Conservation (phyloP, 2,329 filamentous ascomycete genomes). For the Trichoderma sp. region DNA sequence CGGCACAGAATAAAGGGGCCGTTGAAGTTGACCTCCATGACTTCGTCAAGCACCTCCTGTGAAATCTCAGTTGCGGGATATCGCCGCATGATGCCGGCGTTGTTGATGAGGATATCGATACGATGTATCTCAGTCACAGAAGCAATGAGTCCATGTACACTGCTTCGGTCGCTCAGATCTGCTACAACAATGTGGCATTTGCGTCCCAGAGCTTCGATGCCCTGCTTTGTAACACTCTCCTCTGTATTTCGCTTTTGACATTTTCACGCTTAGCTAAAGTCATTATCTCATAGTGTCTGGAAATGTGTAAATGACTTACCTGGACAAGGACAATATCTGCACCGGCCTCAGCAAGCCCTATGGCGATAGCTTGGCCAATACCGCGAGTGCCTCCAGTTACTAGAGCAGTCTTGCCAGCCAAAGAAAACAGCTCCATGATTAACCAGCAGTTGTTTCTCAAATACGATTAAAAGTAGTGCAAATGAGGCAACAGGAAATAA, state of each 20-base stretch:
- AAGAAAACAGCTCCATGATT: background rate
- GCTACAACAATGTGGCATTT: background rate
- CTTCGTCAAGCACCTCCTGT: background rate
- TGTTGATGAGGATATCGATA: background rate
- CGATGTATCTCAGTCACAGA: background rate
- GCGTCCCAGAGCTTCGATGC: background rate
- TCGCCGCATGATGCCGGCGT: background rate
- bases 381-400: background rate
- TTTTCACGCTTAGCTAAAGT: background rate
- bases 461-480: background rate
- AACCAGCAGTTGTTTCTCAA: background rate
- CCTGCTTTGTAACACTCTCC: background rate
- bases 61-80: background rate
- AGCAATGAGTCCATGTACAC: background rate
- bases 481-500: background rate
- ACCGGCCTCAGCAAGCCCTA: background rate
- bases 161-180: background rate
- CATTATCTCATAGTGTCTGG: too few species aligned
- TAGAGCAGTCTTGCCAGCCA: background rate
- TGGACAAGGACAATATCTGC: conserved; percentile 3
- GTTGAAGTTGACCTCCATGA: conserved; percentile 4
- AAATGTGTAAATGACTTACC: background rate
- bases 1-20: conserved; percentile 1
- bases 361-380: background rate
- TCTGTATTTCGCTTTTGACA: background rate